These are phyloP conservation scores for Macrophomina pseudophaseolina DNA, from an alignment of 2,329 filamentous ascomycete species.

Conservation along the genomic window DNA sequence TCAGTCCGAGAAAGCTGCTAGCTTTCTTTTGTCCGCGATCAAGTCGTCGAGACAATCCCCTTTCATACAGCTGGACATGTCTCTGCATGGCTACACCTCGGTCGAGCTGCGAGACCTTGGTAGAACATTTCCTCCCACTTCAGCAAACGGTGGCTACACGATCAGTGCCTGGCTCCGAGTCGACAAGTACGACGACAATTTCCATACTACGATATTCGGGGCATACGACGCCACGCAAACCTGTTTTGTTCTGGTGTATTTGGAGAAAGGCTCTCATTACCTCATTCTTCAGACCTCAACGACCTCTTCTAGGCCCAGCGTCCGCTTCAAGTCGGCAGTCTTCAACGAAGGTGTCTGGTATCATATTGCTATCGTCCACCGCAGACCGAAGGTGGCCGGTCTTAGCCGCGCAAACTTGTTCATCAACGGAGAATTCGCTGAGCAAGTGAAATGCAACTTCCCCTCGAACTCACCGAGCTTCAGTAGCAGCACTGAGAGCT, in stretches of 20 bases:
- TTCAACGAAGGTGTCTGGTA: constrained; percentile 87
- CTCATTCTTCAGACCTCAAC: constrained; percentile 97
- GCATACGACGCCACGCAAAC: constrained; percentile 90
- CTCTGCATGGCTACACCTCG: constrained; percentile 83
- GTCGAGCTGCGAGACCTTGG: constrained; percentile 88
- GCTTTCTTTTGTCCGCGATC: constrained; percentile 76
- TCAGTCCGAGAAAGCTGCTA: constrained; percentile 58
- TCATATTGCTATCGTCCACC: constrained; percentile 88
- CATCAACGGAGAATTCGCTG: constrained; percentile 90
- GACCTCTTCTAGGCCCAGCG: constrained; percentile 81
- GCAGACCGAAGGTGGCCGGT: constrained; percentile 73
- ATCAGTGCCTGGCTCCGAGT: constrained; percentile 88
- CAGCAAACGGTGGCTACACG: constrained; percentile 79
- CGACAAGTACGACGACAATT: constrained; percentile 80
- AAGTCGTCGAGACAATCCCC: constrained; percentile 76
- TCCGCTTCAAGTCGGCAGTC: constrained; percentile 83
- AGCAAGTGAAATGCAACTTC: constrained; percentile 89
- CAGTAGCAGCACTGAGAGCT: constrained; percentile 68
- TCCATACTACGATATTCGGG: constrained; percentile 94
- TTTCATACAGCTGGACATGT: constrained; percentile 93
- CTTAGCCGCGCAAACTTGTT: constrained; percentile 86
- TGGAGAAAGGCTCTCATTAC: constrained; percentile 91
- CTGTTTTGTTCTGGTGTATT: constrained; percentile 90
- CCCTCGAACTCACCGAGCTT: constrained; percentile 74
- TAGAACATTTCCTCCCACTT: constrained; percentile 79